Evolutionary conservation across 352 stramenopile species (phyloP).

Genomic region (Albugo laibachii): DNA sequence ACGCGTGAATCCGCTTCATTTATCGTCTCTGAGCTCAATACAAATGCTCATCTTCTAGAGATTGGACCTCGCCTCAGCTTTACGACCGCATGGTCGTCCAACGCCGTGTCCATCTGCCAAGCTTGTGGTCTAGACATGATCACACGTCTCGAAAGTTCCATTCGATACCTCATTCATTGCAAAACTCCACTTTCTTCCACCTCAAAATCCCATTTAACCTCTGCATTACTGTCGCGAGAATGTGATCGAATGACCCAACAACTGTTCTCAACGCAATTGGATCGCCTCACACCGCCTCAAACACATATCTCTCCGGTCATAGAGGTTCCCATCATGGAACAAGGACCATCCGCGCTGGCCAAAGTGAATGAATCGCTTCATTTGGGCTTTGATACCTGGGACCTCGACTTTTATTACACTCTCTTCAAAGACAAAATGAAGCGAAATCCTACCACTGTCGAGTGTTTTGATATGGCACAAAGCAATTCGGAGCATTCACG

Average conservation of each 20-base stretch:
- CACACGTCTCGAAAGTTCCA: constrained; percentile 87
- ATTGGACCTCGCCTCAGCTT: constrained; percentile 97
- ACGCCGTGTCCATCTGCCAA: constrained; percentile 93
- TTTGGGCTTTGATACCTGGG: constrained; percentile 97
- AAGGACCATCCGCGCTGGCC: constrained; percentile 87
- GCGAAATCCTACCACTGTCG: constrained; percentile 96
- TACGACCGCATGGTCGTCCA: constrained; percentile 95
- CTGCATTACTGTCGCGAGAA: constrained; percentile 36
- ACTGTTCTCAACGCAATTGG: constrained; percentile 81
- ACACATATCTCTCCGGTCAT: constrained; percentile 56
- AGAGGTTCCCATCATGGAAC: constrained; percentile 88
- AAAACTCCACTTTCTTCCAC: constrained; percentile 1
- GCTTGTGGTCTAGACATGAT: constrained; percentile 81
- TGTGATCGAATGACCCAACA: constrained; percentile 98
- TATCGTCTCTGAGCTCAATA: constrained; percentile 14
- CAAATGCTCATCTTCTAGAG: constrained; percentile 60
- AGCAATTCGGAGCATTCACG: constrained; percentile 98
- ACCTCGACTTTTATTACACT: constrained; percentile 96
- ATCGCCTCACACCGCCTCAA: constrained; percentile 79
- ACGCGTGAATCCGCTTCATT: constrained; percentile 40
- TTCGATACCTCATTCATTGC: constrained; percentile 76
- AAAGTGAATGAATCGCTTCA: constrained; percentile 89
- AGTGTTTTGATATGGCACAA: constrained; percentile 99
- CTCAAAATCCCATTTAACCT: constrained; percentile 16
- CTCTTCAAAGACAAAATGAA: constrained; percentile 94